These are phyloP conservation scores for Gossypium gossypioides DNA, from an alignment of 441 rosid species.

Conservation along the genomic window DNA sequence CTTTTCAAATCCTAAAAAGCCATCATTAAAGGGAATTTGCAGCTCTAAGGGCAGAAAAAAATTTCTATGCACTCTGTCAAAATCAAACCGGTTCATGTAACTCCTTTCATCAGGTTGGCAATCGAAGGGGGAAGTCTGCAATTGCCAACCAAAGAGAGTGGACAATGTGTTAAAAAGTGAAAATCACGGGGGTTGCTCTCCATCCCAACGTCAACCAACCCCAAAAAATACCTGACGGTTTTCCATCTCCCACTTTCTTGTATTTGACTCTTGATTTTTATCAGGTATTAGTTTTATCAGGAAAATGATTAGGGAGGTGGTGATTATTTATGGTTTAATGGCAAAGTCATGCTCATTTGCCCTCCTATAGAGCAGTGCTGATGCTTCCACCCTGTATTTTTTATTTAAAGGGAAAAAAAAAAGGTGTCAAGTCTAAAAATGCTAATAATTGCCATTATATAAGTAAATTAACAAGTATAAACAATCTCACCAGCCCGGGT, in stretches of 20 bases:
- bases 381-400: conserved; percentile 91
- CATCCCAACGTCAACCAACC: conserved; percentile 5
- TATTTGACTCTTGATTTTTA: conserved; percentile 14
- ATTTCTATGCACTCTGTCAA: neutral
- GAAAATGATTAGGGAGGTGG: conserved; percentile 6
- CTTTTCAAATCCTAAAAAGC: neutral
- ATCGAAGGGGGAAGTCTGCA: neutral
- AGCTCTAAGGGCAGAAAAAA: neutral
- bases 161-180: neutral
- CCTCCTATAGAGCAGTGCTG: conserved; percentile 88
- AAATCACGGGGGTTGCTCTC: neutral
- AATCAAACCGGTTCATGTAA: neutral
- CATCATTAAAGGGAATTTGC: neutral
- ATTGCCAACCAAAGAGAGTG: conserved; percentile 1
- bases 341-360: conserved; percentile 80
- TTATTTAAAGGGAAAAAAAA: neutral
- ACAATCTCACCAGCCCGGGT: conserved; percentile 83
- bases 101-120: neutral
- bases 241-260: conserved; percentile 14
- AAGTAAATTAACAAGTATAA: conserved; percentile 7
- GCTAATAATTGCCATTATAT: neutral
- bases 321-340: conserved; percentile 51
- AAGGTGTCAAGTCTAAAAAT: conserved; percentile 9
- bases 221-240: conserved; percentile 13
- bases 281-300: conserved; percentile 25